Evolutionary conservation across 1,284 basidiomycete species (phyloP), one percentile per base, ranked within the genome.

Genomic region (Entoloma clypeatum): DNA sequence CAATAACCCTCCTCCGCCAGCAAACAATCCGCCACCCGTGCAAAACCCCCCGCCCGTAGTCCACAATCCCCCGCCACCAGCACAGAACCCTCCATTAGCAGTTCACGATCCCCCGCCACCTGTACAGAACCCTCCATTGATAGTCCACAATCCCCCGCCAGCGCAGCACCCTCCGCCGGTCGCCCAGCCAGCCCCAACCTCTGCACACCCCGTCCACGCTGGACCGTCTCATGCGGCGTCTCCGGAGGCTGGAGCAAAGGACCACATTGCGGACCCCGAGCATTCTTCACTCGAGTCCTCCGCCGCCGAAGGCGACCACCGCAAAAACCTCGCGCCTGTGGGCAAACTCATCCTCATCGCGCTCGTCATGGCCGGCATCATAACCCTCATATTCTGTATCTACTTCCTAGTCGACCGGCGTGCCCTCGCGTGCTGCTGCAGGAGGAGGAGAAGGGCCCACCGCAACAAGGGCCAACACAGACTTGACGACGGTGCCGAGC

Each of bases 311-410:
- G 17, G 22, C 35, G 30, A 27, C 19, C n/a, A 24, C 26, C 21
- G 41, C n/a, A 24, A 26, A 21, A 25, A 30, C 28, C 19, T 41
- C 4, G 13, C 30, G 17, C 41, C 46, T 21, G 23, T 37, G 23
- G 44, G 36, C 24, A 49, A 52, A 27, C 48, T 54, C 9, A 25
- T 51, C 24, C 25, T 52, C 19, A 41, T 54, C 4, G 49, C 40
- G 4, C 34, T 35, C 11, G 28, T 51, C 18, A 36, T 54, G 32
- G 52, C 37, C 11, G 49, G 43, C 14, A 38, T 54, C 18, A 37
- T 49, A 25, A 36, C 34, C 3, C 17, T 50, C 14, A 40, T 46
- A 32, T 40, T 54, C 27, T 24, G 46, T 16, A 32, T 35, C 5
- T 54, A 45, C 32, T 22, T 50, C 21, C n/a, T 42, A n/a, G 28